Percentiles rank a stretch among this genome's conserved stretches.
Evolutionary conservation across 2,329 filamentous ascomycete genomes (phyloP).

Genomic region (Ustulina deusta): DNA sequence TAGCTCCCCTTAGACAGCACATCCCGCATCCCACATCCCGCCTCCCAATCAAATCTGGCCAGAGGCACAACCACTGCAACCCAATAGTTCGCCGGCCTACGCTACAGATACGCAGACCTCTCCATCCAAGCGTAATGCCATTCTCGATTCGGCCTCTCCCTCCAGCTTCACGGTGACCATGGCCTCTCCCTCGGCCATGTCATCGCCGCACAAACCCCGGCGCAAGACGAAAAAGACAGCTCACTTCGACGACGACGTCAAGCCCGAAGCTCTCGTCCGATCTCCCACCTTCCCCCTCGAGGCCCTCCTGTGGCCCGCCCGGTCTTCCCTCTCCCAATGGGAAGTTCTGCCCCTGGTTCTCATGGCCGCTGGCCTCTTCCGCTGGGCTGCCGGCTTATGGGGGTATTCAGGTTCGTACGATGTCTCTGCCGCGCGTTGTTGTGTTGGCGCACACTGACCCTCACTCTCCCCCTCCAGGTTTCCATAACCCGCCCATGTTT

Average conservation of each 20-base stretch:
- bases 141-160: slow-evolving; percentile 36
- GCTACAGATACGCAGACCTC: not conserved
- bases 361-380: slow-evolving; percentile 90
- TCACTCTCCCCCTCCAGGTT: slow-evolving; percentile 64
- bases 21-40: not conserved
- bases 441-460: slow-evolving; percentile 26
- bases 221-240: slow-evolving; percentile 67
- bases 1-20: slow-evolving; percentile 12
- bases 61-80: not conserved
- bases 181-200: slow-evolving; percentile 59
- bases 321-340: slow-evolving; percentile 89
- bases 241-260: slow-evolving; percentile 54
- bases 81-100: not conserved
- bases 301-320: slow-evolving; percentile 93
- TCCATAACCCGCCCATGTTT: slow-evolving; percentile 85
- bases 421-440: slow-evolving; percentile 8
- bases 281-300: slow-evolving; percentile 88
- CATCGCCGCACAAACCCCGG: slow-evolving; percentile 70
- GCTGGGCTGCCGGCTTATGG: slow-evolving; percentile 94
- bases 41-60: not conserved
- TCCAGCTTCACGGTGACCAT: slow-evolving; percentile 55
- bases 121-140: slow-evolving; percentile 13
- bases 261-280: slow-evolving; percentile 61
- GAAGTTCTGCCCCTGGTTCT: slow-evolving; percentile 87
- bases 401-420: slow-evolving; percentile 82